Evolutionary conservation across 2,329 filamentous ascomycete species (phyloP).

Genomic region (Malbranchea zuffiana): DNA sequence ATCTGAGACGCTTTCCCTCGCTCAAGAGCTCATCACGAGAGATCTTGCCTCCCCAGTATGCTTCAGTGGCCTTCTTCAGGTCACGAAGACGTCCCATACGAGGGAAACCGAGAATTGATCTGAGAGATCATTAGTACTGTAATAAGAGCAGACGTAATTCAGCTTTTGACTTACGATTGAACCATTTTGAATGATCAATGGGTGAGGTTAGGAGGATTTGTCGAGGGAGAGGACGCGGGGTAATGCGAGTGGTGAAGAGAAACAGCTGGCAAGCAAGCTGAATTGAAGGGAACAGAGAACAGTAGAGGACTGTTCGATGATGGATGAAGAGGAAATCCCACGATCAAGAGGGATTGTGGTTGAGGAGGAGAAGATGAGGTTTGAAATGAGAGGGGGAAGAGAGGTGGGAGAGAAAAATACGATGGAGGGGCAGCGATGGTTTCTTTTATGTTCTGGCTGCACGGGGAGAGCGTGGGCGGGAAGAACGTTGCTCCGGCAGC

Average conservation of each 20-base stretch:
- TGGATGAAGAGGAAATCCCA: slow-evolving; percentile 1
- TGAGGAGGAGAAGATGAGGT: slow-evolving; percentile 15
- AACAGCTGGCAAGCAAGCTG: too few species aligned
- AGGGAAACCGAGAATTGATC: slow-evolving; percentile 90
- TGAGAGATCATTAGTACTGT: slow-evolving; percentile 17
- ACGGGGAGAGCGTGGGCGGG: too few species aligned
- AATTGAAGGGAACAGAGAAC: background rate
- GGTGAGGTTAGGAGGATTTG: background rate
- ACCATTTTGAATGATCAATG: slow-evolving; percentile 41
- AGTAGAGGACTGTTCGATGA: background rate
- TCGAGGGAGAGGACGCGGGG: background rate
- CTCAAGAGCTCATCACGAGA: slow-evolving; percentile 79
- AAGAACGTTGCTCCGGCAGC: too few species aligned
- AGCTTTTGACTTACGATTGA: slow-evolving; percentile 43
- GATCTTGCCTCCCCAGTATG: slow-evolving; percentile 93
- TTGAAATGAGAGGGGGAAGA: slow-evolving; percentile 14
- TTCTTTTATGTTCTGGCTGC: too few species aligned
- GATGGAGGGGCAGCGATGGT: slow-evolving; percentile 2
- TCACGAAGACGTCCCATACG: slow-evolving; percentile 98
- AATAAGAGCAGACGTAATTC: slow-evolving; percentile 6
- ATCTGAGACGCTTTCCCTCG: slow-evolving; percentile 93
- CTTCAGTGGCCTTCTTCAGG: slow-evolving; percentile 99
- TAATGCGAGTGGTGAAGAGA: too few species aligned
- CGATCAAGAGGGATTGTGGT: slow-evolving; percentile 13
- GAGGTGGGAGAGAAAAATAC: slow-evolving; percentile 14